phyloP scores from a whole-genome alignment of 2,329 filamentous ascomycete genomes.

The Ophiostoma piceae region DNA sequence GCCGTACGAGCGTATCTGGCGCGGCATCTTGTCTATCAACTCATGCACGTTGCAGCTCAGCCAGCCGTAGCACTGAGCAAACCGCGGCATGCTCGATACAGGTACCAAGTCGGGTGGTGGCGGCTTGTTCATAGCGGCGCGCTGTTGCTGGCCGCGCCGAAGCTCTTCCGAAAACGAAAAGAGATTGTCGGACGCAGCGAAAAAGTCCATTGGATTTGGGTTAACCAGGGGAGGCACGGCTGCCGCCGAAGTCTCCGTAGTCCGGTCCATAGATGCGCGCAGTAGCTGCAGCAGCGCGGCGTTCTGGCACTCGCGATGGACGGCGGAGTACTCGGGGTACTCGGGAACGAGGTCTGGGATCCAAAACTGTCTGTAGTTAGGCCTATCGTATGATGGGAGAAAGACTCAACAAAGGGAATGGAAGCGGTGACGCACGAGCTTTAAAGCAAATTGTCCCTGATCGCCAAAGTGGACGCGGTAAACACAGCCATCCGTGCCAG shows the following conservation, averaged over 20 bases:
- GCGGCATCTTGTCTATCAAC: too few relatives aligned
- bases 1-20: too few relatives aligned
- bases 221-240: neutral
- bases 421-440: constrained; percentile 12
- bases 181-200: neutral
- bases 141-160: neutral
- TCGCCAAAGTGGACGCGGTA: constrained; percentile 22
- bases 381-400: neutral
- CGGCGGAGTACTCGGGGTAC: constrained; percentile 15
- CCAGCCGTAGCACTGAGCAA: neutral
- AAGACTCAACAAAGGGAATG: neutral
- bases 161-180: neutral
- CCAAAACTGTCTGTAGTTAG: neutral
- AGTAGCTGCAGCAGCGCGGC: constrained; percentile 19
- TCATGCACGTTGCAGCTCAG: too few relatives aligned
- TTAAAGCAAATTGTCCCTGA: constrained; percentile 21
- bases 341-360: neutral
- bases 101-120: constrained; percentile 7
- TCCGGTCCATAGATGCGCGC: constrained; percentile 15
- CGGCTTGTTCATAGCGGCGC: neutral
- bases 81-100: constrained; percentile 21
- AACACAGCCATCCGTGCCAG: constrained; percentile 18
- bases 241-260: neutral
- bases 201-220: neutral
- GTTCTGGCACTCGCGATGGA: constrained; percentile 23